Conservation (phyloP, 345 rosid species). For the Salix exigua region DNA sequence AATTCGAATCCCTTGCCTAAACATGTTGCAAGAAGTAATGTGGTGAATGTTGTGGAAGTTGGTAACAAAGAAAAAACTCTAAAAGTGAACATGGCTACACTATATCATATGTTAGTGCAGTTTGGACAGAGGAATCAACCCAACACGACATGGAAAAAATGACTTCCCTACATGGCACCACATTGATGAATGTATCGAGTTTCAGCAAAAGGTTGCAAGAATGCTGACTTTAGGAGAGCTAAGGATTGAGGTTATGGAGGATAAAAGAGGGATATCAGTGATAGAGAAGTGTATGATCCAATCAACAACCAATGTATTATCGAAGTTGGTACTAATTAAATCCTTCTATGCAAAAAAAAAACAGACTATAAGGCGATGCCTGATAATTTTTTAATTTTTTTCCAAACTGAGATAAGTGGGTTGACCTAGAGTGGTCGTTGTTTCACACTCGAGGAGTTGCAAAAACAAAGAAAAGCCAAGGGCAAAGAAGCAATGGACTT, state of each 20-base stretch:
- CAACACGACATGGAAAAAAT: accelerated
- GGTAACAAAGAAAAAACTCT: accelerated
- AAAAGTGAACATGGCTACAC: accelerated
- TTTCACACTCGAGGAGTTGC: too few species aligned
- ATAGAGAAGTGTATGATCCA: too few species aligned
- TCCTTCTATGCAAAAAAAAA: accelerated
- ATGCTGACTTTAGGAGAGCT: not conserved
- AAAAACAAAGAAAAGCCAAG: too few species aligned
- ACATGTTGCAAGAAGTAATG: accelerated
- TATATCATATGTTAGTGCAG: accelerated
- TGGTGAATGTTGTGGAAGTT: accelerated
- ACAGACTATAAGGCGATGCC: not conserved
- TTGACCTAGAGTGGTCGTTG: too few species aligned
- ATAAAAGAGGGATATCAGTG: accelerated
- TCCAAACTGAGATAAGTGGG: too few species aligned
- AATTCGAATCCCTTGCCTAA: not conserved
- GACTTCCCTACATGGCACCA: not conserved
- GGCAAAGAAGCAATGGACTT: too few species aligned
- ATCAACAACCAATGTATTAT: not conserved
- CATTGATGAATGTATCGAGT: too few species aligned
- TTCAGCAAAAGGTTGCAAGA: not conserved
- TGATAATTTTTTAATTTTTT: too few species aligned
- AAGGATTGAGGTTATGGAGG: accelerated
- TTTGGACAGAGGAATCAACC: accelerated
- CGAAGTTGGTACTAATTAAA: not conserved